These are phyloP conservation scores for Kodamaea jinghongensis DNA, from an alignment of 805 yeast species.

Conservation along the genomic window DNA sequence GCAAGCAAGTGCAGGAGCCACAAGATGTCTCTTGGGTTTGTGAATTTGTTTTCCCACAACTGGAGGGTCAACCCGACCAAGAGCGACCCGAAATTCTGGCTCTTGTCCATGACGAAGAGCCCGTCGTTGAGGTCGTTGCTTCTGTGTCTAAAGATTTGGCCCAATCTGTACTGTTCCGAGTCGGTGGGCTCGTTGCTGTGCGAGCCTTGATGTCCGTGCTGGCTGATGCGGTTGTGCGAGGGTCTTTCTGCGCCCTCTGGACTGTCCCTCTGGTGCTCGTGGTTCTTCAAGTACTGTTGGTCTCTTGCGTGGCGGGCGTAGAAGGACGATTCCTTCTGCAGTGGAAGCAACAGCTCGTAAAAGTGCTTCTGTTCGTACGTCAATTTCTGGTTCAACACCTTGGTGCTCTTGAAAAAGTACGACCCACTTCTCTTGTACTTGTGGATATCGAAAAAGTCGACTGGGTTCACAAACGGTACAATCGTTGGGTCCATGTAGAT, in stretches of 20 bases:
- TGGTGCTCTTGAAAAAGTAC: slow-evolving; percentile 20
- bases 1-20: slow-evolving; percentile 12
- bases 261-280: background rate
- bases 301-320: background rate
- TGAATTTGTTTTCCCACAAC: slow-evolving; percentile 7
- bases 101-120: slow-evolving; percentile 9
- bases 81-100: slow-evolving; percentile 8
- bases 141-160: slow-evolving; percentile 3
- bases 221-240: background rate
- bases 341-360: slow-evolving; percentile 8
- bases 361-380: slow-evolving; percentile 6
- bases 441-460: slow-evolving; percentile 6
- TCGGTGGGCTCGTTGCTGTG: background rate
- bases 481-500: slow-evolving; percentile 9
- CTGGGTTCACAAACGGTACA: slow-evolving; percentile 11
- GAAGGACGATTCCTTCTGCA: background rate
- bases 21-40: slow-evolving; percentile 9
- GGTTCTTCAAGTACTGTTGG: background rate
- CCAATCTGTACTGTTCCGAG: too few relatives aligned
- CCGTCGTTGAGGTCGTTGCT: slow-evolving; percentile 5
- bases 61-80: slow-evolving; percentile 10
- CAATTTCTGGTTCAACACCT: slow-evolving; percentile 4
- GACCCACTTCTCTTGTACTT: slow-evolving; percentile 19
- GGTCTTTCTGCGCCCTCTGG: too few relatives aligned
- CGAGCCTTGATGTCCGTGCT: background rate